Evolutionary conservation across 2,329 filamentous ascomycete genomes (phyloP), one percentile per base, ranked within the genome.

Genomic region (Cytospora piceicola): DNA sequence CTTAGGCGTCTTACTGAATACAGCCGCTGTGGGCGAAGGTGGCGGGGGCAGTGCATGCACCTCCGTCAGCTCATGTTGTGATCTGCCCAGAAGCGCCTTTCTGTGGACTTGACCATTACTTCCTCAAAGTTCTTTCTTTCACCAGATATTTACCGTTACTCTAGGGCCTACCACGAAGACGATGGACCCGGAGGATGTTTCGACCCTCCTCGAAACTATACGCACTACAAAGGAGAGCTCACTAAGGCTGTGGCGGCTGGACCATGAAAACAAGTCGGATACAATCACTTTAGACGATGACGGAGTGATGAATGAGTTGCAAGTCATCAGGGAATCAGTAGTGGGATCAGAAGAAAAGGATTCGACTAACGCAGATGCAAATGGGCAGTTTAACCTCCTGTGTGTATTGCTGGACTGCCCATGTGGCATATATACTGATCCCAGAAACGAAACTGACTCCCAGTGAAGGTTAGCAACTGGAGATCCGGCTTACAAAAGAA

Each of bases 131-230:
- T 46, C 22, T 2, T 22, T 9, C 1, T 22, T 7, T 46, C 1
- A 8, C 17, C 15, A 2, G n/a, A 42, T 1, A 15, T 4, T 46
- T 17, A n/a, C 7, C 20, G 42, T 46, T 22, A 6, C 5, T 15
- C 5, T 15, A 5, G 3, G 27, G 22, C 15, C 5, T 7, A 8
- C 7, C 4, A 12, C n/a, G 20, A 3, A 9, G 6, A 11, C n/a
- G 6, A 63, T 63, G 64, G 64, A 63, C 22, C 36, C 49, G n/a
- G 60, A 63, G 11, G 64, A 63, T 7, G 4, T 63, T 14, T 49
- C 55, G 0, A 24, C 6, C 1, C 27, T 63, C 15, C 32, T 63
- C 6, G 22, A 51, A 9, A 55, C 9, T 3, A 55, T 59, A 11
- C 20, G 42, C 24, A 49, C 55, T 8, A 59, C 60, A 24, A 20